Conservation (phyloP, 23 red algal species). For the Gracilaria gracilis region DNA sequence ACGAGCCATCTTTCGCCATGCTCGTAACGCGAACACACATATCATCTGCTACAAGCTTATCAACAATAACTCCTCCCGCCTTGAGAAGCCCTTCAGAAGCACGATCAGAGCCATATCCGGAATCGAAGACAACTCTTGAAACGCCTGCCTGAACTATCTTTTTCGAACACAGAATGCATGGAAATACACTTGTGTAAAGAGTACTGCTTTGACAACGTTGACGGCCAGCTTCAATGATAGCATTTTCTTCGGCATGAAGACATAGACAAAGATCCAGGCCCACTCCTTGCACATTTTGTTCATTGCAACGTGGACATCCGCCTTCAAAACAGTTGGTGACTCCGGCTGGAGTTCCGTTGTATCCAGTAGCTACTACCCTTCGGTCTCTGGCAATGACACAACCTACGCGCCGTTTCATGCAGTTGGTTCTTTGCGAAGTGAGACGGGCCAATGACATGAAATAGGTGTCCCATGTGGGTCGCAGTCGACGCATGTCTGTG, state of each 20-base stretch:
- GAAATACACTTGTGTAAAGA: conserved; percentile 94
- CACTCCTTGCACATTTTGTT: conserved; percentile 41
- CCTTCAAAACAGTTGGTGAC: conserved; percentile 89
- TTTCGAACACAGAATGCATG: conserved; percentile 95
- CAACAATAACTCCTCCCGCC: conserved; percentile 59
- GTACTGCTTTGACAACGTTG: conserved; percentile 79
- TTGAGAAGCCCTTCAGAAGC: conserved; percentile 49
- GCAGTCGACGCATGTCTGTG: conserved; percentile 60
- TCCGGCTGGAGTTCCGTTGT: conserved; percentile 94
- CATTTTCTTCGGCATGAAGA: conserved; percentile 98
- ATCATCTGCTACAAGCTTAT: conserved; percentile 35
- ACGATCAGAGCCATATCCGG: conserved; percentile 56
- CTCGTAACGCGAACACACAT: conserved; percentile 9
- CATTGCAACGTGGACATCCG: conserved; percentile 94
- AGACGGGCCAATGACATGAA: conserved; percentile 94
- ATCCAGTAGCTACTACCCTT: conserved; percentile 93
- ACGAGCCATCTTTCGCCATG: background rate
- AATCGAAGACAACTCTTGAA: conserved; percentile 69
- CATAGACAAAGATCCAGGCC: conserved; percentile 92
- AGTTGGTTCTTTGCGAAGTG: conserved; percentile 89
- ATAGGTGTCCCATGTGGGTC: conserved; percentile 95
- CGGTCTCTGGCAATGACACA: conserved; percentile 88
- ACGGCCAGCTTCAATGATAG: conserved; percentile 97
- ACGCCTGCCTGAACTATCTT: conserved; percentile 96
- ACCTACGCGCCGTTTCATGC: conserved; percentile 96